Evolutionary conservation across 2,329 filamentous ascomycete species (phyloP), one percentile per base, ranked within the genome.

Genomic region (Microcyclosporella mali): DNA sequence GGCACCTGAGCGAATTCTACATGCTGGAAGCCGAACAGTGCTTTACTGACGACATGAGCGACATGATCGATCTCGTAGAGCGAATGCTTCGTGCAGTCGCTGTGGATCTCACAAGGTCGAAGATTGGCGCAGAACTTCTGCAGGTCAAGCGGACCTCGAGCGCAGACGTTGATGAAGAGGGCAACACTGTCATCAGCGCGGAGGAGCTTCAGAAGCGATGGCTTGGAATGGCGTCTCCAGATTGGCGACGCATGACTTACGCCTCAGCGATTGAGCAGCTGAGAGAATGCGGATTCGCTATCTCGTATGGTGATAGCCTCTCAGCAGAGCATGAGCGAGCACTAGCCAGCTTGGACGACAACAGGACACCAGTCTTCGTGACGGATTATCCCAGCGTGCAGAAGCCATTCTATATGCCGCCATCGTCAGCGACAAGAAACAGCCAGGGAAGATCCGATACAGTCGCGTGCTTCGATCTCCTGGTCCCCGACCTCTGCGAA

Each of bases 1-100:
- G 92, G 19, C 92, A 98, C 66, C 72, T 98, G 48, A 95, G 88
- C 69, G 92, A 98, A 61, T 97, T 98, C 59, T 97, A 97, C 68
- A 97, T 98, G 92, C 77, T 98, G 2, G 92, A 98, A 66, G 89
- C 83, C 12, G 92, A 98, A 65, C 72, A 89, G 62, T 83, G 81
- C 57, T 95, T 95, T 62, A 77, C 83, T 32, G 74, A 85, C 35
- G 70, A 80, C 50, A 72, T 95, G 52, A 69, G 75, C 21, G 70
- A 76, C 18, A 73, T 98, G 55, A 92, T 94, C 77, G 72, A 82
- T 43, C 65, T 90, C n/a, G 77, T 88, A 2, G 88, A 97, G 64
- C 72, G 81, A 41, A 81, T 95, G 75, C 71, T 95, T 38, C 78
- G 78, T 32, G 70, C 71, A 46, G 59, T 80, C 39, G 74, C 75